Conservation (phyloP, 257 asterid genomes). For the Dorcoceras hygrometricum region DNA sequence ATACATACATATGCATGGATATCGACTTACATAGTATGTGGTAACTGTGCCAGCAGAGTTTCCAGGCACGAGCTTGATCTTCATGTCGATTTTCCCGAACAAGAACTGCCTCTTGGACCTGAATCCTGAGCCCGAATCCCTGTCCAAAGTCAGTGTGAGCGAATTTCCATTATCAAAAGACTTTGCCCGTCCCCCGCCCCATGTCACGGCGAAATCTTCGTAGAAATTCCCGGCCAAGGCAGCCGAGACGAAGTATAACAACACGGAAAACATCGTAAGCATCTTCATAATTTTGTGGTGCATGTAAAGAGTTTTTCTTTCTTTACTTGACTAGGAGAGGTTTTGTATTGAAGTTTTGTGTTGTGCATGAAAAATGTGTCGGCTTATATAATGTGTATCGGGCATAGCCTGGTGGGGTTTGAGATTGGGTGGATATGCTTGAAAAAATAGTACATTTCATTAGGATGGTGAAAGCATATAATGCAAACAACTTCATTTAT, state of each 20-base stretch:
- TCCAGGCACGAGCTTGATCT: constrained; percentile 47
- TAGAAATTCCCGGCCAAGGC: constrained; percentile 29
- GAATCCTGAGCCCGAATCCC: constrained; percentile 45
- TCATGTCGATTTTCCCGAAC: constrained; percentile 49
- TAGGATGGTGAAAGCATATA: not conserved
- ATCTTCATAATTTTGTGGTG: constrained; percentile 27
- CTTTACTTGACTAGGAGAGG: not conserved
- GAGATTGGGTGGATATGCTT: constrained; percentile 3
- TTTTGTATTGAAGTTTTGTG: constrained; percentile 11
- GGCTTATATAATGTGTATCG: constrained; percentile 32
- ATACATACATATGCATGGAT: not conserved
- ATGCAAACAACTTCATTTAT: no score
- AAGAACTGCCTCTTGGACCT: constrained; percentile 41
- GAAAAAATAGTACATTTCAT: not conserved
- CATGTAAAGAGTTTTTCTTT: not conserved
- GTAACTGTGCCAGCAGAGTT: constrained; percentile 56
- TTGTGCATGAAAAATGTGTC: constrained; percentile 21
- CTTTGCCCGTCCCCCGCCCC: constrained; percentile 46
- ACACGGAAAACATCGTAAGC: constrained; percentile 1
- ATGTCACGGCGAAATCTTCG: constrained; percentile 41
- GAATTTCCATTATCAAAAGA: constrained; percentile 36
- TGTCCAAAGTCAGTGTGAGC: constrained; percentile 45
- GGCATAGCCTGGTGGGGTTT: not conserved
- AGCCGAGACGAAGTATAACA: constrained; percentile 22
- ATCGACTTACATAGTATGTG: constrained; percentile 36